Evolutionary conservation across 805 yeast genomes (phyloP).

Genomic region (Kluyveromyces nonfermentans): DNA sequence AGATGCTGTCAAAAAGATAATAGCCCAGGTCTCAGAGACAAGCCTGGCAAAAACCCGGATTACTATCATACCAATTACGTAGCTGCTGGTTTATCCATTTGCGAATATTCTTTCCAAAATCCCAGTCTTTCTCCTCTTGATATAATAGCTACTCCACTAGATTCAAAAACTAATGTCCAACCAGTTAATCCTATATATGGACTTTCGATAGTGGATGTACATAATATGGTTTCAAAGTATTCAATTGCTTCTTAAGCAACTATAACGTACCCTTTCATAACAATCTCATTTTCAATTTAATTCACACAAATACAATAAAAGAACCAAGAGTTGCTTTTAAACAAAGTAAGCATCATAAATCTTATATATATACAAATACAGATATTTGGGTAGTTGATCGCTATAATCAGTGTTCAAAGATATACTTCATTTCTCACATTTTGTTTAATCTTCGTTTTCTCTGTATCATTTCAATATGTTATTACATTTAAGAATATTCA

Average conservation of each 20-base stretch:
- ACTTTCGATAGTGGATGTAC: slow-evolving; percentile 38
- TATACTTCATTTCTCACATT: neutral
- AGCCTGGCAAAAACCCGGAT: slow-evolving; percentile 75
- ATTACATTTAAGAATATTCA: neutral
- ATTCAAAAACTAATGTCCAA: slow-evolving; percentile 6
- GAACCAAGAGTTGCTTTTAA: no score
- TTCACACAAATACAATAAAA: no score
- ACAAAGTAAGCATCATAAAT: no score
- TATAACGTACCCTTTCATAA: no score
- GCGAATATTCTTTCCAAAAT: slow-evolving; percentile 13
- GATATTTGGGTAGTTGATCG: no score
- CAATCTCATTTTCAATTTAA: neutral
- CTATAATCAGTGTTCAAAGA: no score
- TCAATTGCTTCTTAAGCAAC: neutral
- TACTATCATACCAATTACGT: slow-evolving; percentile 88
- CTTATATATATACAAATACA: no score
- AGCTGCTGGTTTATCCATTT: slow-evolving; percentile 52
- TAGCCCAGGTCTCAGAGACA: slow-evolving; percentile 76
- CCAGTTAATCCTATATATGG: slow-evolving; percentile 52
- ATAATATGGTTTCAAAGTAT: slow-evolving; percentile 19
- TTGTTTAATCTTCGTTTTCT: neutral
- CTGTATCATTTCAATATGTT: neutral
- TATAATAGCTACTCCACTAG: slow-evolving; percentile 2
- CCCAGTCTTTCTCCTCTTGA: neutral
- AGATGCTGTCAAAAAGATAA: slow-evolving; percentile 59